Evolutionary conservation across 495 filamentous ascomycete species (phyloP), one percentile per base, ranked within the genome.

Genomic region (Lindgomyces ingoldianus): DNA sequence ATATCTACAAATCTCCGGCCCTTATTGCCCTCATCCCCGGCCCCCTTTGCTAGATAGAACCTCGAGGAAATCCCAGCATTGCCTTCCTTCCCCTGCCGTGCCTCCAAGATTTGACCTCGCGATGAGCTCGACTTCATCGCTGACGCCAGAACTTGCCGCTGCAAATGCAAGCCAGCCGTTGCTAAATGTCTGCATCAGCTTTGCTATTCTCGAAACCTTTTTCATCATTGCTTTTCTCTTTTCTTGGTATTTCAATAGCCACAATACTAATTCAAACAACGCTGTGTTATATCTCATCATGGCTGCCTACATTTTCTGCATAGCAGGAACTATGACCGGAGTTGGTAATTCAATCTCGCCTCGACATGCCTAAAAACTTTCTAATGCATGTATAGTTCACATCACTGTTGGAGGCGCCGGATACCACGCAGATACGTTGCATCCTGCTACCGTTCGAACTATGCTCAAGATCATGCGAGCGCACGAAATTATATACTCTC

Each of bases 171-270:
- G 62, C 39, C 51, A 51, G 30, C 51, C 50, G 19, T 29, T 67
- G 25, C 12, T 62, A 8, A 57, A 61, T 44, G 56, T 67, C 16
- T 67, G 64, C 64, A 67, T 67, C 24, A 53, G 21, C 8, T 62
- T 67, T 24, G 64, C 64, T 3, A 36, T 56, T 29, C 29, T 67
- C 19, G 64, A 67, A 46, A 61, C 64, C 1, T 56, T 62, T 42
- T 61, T 67, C 25, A 50, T 67, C 24, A 51, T 62, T n/a, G 39
- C 57, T 19, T 67, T 67, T 49, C 39, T 67, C 14, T 41, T 67
- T 16, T 67, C 64, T 11, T 61, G 57, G 64, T 39, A 62, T 36
- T 57, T 42, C 52, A 67, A 67, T 27, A 47, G 29, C 14, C 21
- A 49, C 22, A 54, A 27, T 24, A 56, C 21, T 50, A 51, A 57